phyloP scores from a whole-genome alignment of 192 early-diverging fungal species.

The Coemansia sp. region DNA sequence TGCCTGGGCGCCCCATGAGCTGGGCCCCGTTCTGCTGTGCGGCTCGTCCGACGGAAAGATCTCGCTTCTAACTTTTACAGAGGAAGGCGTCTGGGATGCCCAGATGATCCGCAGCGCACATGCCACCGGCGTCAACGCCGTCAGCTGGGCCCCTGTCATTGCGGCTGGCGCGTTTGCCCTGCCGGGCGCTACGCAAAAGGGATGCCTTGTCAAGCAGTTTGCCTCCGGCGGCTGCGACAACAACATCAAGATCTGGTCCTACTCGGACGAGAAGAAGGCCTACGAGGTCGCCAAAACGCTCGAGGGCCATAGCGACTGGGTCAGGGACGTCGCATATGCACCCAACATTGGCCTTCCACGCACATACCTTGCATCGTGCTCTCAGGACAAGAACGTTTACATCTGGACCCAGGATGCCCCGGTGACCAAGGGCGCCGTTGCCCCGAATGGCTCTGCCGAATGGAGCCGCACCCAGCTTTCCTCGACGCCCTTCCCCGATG shows the following conservation, averaged over 20 bases:
- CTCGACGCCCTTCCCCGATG: conserved; percentile 84
- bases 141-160: conserved; percentile 92
- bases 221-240: conserved; percentile 96
- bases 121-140: conserved; percentile 86
- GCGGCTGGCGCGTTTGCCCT: conserved; percentile 55
- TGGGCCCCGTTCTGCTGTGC: conserved; percentile 86
- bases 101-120: conserved; percentile 75
- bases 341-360: conserved; percentile 90
- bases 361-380: conserved; percentile 89
- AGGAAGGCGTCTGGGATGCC: conserved; percentile 85
- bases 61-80: conserved; percentile 89
- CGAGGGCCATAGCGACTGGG: conserved; percentile 96
- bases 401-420: conserved; percentile 90
- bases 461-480: conserved; percentile 77
- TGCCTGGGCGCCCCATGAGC: conserved; percentile 95
- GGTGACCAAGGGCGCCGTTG: conserved; percentile 14
- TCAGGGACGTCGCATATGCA: conserved; percentile 95
- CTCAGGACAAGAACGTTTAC: conserved; percentile 94
- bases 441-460: conserved; percentile 23
- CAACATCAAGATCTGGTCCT: conserved; percentile 88
- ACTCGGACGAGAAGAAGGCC: conserved; percentile 64
- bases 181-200: conserved; percentile 27
- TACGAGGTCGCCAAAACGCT: conserved; percentile 81
- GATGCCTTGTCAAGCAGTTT: conserved; percentile 70
- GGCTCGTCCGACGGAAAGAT: conserved; percentile 95